Evolutionary conservation across 805 yeast species (phyloP), one percentile per base, ranked within the genome.

Genomic region (Tetrapisispora namnaoensis): DNA sequence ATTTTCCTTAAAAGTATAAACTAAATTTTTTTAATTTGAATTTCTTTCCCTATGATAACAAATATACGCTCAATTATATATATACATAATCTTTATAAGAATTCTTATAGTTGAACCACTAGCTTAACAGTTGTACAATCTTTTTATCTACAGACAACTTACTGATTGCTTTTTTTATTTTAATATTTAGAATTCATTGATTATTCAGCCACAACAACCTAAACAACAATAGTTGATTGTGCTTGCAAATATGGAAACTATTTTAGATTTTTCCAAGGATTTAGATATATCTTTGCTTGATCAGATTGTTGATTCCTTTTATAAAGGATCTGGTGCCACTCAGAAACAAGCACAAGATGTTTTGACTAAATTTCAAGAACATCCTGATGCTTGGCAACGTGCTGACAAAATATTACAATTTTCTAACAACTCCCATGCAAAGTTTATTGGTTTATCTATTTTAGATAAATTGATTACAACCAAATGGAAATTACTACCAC

Each of bases 361-460:
- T 9, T 75, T 86, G 58, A 82, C 85, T 21, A 78, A 80, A 68
- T 90, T 93, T 66, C 96, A 93, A 68, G 95, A 88, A 53, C 85
- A 89, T 66, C 95, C 93, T 2, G 96, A 91, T 58, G 83, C 97
- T 24, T 93, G 99, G 99, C 87, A 85, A 56, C 78, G 85, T 49
- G 93, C 95, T 34, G 98, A 91, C 60, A 80, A 84, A 66, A 90
- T 93, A 51, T 74, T 93, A 55, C 89, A 90, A 56, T 74, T 72
- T 53, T 81, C 95, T 3, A 70, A 72, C 45, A 85, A 89, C 63
- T 75, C 96, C 37, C 96, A 93, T 68, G 77, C 95, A 32, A 93
- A 93, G 69, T 91, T 85, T 67, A 84, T 93, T 65, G 99, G 96
- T 9, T 73, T 93, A 50, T 81, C 95, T 22, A 86, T 93, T 52